Conservation (phyloP, 2,329 filamentous ascomycete genomes). For the Scedosporium minutisporum region DNA sequence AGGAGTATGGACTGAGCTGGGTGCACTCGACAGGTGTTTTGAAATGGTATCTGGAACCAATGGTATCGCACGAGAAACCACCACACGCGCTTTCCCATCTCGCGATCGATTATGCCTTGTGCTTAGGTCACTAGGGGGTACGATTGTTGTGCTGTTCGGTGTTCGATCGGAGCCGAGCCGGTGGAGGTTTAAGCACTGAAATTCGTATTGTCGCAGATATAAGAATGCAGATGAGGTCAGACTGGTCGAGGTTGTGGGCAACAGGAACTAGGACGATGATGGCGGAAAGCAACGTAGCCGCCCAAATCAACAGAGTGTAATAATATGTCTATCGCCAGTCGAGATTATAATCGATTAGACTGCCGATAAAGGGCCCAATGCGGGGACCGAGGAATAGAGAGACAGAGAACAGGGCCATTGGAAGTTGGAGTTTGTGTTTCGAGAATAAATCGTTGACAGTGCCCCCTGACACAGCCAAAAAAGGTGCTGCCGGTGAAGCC, state of each 20-base stretch:
- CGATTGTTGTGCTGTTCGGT: too few species aligned
- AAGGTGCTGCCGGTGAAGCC: constrained; percentile 61
- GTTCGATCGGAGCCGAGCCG: too few species aligned
- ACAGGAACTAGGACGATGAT: constrained; percentile 40
- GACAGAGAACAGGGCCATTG: constrained; percentile 73
- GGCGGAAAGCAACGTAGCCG: constrained; percentile 41
- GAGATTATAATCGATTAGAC: constrained; percentile 70
- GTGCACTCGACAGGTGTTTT: not conserved
- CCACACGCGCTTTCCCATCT: not conserved
- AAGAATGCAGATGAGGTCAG: not conserved
- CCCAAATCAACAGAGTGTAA: constrained; percentile 80
- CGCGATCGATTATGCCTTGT: not conserved
- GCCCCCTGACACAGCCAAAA: constrained; percentile 67
- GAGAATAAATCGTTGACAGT: constrained; percentile 75
- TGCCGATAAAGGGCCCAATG: constrained; percentile 55
- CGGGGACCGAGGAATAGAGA: constrained; percentile 54
- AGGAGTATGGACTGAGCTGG: not conserved
- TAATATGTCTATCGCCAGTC: constrained; percentile 76
- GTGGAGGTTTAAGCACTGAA: not conserved
- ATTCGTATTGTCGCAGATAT: not conserved
- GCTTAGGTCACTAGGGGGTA: too few species aligned
- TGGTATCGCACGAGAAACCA: not conserved
- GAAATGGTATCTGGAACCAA: not conserved
- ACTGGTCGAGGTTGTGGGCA: not conserved
- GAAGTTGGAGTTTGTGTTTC: constrained; percentile 57